Evolutionary conservation across 257 asterid genomes (phyloP).

Genomic region (Orobanche coerulescens): DNA sequence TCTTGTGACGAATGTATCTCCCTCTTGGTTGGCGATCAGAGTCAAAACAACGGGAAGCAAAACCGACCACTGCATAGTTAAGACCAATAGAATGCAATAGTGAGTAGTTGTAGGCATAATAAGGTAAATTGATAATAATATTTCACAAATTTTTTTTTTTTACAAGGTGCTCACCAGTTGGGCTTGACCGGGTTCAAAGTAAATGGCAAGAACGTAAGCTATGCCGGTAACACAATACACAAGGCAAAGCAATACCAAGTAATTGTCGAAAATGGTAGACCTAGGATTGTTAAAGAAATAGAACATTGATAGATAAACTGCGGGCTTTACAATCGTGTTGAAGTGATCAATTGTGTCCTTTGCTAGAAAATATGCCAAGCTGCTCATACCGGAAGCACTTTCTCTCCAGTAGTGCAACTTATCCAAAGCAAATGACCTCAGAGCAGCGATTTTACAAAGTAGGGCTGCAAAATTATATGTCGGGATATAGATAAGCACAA

Average conservation of each 20-base stretch:
- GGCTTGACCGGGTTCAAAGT: constrained; percentile 80
- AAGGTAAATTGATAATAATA: no score
- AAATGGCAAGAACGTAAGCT: constrained; percentile 86
- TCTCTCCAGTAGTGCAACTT: constrained; percentile 98
- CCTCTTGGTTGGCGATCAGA: constrained; percentile 54
- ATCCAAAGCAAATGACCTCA: constrained; percentile 85
- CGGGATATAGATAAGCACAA: not conserved
- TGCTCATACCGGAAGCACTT: constrained; percentile 93
- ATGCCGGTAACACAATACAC: constrained; percentile 97
- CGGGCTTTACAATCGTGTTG: constrained; percentile 77
- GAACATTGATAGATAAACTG: constrained; percentile 91
- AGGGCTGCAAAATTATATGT: constrained; percentile 43
- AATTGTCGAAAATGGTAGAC: constrained; percentile 66
- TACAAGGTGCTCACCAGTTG: constrained; percentile 55
- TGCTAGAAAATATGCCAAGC: constrained; percentile 86
- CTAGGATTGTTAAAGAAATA: constrained; percentile 98
- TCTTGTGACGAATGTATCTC: constrained; percentile 25
- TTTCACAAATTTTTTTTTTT: no score
- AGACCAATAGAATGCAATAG: no score
- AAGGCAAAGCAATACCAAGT: constrained; percentile 63
- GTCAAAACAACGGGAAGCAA: constrained; percentile 62
- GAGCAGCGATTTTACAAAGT: constrained; percentile 77
- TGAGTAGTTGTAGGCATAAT: no score
- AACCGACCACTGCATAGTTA: constrained; percentile 45
- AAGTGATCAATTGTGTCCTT: constrained; percentile 90